These are phyloP conservation scores for Cercospora zeina DNA, from an alignment of 2,329 filamentous ascomycete species.

Conservation along the genomic window DNA sequence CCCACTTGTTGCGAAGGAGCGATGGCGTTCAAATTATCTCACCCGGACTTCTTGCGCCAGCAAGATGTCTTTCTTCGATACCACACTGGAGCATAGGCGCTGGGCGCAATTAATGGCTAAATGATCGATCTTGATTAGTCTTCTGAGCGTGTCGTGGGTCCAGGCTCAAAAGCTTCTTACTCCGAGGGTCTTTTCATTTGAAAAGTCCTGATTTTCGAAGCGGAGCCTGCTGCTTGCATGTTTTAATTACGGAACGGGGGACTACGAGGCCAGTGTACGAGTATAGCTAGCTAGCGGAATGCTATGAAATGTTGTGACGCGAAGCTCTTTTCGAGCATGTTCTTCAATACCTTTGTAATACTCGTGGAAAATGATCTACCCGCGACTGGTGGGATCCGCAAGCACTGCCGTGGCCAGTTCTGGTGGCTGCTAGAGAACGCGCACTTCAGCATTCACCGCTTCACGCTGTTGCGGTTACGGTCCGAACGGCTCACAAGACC, in stretches of 20 bases:
- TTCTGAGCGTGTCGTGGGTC: constrained; percentile 2
- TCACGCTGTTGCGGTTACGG: background rate
- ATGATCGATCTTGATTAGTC: constrained; percentile 13
- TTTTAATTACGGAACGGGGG: constrained; percentile 8
- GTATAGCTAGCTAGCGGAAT: constrained; percentile 14
- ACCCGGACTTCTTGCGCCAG: constrained; percentile 10
- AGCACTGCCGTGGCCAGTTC: background rate
- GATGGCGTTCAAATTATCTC: constrained; percentile 16
- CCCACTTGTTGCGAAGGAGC: constrained; percentile 22
- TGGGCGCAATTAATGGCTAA: constrained; percentile 11
- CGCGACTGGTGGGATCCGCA: background rate
- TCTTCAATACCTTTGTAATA: background rate
- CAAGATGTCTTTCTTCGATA: constrained; percentile 12
- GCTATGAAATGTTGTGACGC: constrained; percentile 13
- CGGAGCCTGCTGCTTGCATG: constrained; percentile 7
- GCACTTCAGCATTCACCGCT: background rate
- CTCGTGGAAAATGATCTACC: background rate
- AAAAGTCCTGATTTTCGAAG: background rate
- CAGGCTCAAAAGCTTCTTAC: constrained; percentile 10
- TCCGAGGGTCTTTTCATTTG: background rate
- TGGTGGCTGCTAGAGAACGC: background rate
- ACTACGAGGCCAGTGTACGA: constrained; percentile 17
- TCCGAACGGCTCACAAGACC: background rate
- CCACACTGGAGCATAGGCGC: constrained; percentile 10
- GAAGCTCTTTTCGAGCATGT: constrained; percentile 11